phyloP scores from a whole-genome alignment of 1,284 basidiomycete species.

The Microbotryum violaceum region DNA sequence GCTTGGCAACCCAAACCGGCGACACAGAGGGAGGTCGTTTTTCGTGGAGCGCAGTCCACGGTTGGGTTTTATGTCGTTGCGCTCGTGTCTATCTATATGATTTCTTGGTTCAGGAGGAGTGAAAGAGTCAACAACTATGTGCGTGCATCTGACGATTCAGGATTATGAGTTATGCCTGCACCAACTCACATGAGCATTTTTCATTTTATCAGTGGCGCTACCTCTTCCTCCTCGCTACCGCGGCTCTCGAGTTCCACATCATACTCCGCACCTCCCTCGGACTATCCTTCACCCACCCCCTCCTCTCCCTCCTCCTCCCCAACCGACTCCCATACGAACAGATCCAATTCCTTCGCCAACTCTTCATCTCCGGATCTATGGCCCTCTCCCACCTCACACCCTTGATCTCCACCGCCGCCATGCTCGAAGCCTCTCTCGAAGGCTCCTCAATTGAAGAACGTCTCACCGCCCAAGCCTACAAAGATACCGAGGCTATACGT shows the following conservation, averaged over 20 bases:
- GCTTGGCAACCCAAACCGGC: constrained; percentile 24
- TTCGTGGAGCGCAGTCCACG: constrained; percentile 14
- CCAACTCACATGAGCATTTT: constrained; percentile 40
- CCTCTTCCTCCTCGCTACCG: constrained; percentile 47
- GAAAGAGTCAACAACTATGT: constrained; percentile 33
- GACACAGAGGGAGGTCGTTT: constrained; percentile 27
- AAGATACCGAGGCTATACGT: too few species aligned
- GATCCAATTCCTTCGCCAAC: constrained; percentile 62
- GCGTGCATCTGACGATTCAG: not conserved
- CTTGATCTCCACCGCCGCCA: constrained; percentile 49
- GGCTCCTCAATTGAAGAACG: too few species aligned
- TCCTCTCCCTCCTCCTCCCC: constrained; percentile 23
- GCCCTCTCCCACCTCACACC: constrained; percentile 61
- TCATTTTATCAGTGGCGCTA: constrained; percentile 52
- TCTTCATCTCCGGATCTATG: constrained; percentile 63
- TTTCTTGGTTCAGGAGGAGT: constrained; percentile 29
- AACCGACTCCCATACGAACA: constrained; percentile 52
- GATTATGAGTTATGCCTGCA: too few species aligned
- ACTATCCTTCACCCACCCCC: constrained; percentile 21
- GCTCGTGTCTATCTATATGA: constrained; percentile 8
- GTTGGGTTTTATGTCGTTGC: constrained; percentile 28
- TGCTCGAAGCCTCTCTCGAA: too few species aligned
- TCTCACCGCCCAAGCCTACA: too few species aligned
- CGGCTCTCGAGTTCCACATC: constrained; percentile 17
- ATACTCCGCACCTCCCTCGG: constrained; percentile 20